Base-by-base conservation (phyloP, 257 asterid genomes). In the Solanum peruvianum region DNA sequence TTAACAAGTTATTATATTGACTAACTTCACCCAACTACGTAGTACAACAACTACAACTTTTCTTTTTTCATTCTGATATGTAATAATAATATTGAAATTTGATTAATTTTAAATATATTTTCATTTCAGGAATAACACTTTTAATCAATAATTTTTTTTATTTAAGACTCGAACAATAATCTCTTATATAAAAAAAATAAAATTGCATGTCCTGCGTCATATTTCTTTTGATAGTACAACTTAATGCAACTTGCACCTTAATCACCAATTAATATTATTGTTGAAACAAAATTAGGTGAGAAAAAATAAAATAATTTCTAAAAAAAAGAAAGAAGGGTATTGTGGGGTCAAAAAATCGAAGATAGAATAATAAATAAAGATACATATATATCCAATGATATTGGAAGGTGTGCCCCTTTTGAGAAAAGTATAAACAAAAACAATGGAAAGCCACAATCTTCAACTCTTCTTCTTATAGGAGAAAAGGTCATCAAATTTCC, bases 381-480 rank as follows among this genome's bases (percentile, higher is more conserved):
- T 56, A 56, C 10, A 49, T 49, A 37, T n/a, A 35, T 10, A 5
- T 3, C 62, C 62, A 52, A 52, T 52, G 15, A 82, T 76, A 27
- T 85, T 85, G 88, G 39, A 85, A 88, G 69, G 87, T 81, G 90
- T 88, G 90, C 88, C 88, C 42, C 64, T 31, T 25, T 23, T 6
- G 9, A 20, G 44, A 23, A 35, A 70, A 72, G 76, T 52, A 37
- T 7, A 29, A 44, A 52, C 14, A 80, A 80, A 80, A 47, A 15
- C 16, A 18, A 27, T 21, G 16, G 39, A 37, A 6, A 27, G 84
- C 67, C 44, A 27, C 84, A 47, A 27, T 47, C 14, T 27, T 27
- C 66, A 47, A 80, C 6, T 78, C 66, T 49, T 78, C 66, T 49
- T 49, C 60, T 49, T 49, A 49, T 15, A 16, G 23, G 60, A 49